A percentile compares a stretch with the other conserved stretches of the same genome.
Evolutionary conservation across 345 rosid genomes (phyloP).

Genomic region (Citrus inodora): DNA sequence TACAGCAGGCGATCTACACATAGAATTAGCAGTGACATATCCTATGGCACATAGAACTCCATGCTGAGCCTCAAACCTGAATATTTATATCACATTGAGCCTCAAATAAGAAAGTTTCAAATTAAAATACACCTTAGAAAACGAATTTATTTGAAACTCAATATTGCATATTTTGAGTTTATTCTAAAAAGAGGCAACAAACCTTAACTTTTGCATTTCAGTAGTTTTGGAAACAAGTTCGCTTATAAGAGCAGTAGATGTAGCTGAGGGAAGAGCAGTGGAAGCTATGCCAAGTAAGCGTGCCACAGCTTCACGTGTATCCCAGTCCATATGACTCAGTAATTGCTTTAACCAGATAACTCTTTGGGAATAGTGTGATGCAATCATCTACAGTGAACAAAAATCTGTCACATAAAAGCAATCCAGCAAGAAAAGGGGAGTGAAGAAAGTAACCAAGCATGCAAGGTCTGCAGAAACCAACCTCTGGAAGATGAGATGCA

Average conservation of each 20-base stretch:
- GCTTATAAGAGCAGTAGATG: conserved; percentile 50
- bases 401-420: not conserved
- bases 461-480: conserved; percentile 20
- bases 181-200: conserved; percentile 7
- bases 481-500: conserved; percentile 83
- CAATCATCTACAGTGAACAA: conserved; percentile 49
- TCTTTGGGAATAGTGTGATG: conserved; percentile 58
- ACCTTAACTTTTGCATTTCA: conserved; percentile 62
- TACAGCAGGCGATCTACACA: conserved; percentile 55
- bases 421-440: conserved; percentile 8
- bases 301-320: conserved; percentile 87
- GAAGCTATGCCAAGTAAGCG: conserved; percentile 92
- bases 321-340: conserved; percentile 68
- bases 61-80: conserved; percentile 80
- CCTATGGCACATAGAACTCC: conserved; percentile 82
- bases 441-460: conserved; percentile 9
- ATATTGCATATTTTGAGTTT: not conserved
- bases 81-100: conserved; percentile 9
- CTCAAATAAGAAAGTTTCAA: conserved; percentile 11
- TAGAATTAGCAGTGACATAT: conserved; percentile 70
- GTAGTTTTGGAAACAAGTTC: conserved; percentile 58
- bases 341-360: conserved; percentile 82
- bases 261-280: conserved; percentile 58
- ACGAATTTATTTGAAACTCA: not conserved
- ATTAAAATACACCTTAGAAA: not conserved